A percentile compares a stretch with the other conserved stretches of the same genome.
phyloP scores from a whole-genome alignment of 2,329 filamentous ascomycete species.

The Cyphellophora europaea region DNA sequence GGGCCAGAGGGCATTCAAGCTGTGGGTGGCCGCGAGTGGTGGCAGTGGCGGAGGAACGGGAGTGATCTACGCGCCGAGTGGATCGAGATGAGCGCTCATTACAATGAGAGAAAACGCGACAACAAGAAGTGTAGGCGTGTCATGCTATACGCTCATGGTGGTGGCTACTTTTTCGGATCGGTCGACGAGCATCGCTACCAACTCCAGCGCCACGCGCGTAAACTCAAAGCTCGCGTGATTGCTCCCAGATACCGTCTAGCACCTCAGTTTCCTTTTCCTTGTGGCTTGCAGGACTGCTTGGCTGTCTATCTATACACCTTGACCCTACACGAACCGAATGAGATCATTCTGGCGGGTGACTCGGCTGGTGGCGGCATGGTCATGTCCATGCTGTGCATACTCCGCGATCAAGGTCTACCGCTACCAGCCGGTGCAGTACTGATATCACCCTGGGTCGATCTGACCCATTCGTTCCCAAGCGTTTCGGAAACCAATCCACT shows the following conservation, averaged over 20 bases:
- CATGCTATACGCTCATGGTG: constrained; percentile 91
- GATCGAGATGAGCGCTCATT: constrained; percentile 89
- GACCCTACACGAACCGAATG: constrained; percentile 63
- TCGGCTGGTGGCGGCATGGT: constrained; percentile 92
- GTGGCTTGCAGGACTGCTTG: constrained; percentile 80
- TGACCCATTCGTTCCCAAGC: constrained; percentile 92
- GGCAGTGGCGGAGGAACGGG: constrained; percentile 71
- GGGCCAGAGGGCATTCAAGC: constrained; percentile 63
- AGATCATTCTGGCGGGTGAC: constrained; percentile 82
- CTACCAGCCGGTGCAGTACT: constrained; percentile 82
- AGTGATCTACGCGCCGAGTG: constrained; percentile 71
- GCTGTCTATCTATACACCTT: constrained; percentile 81
- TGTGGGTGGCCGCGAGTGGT: constrained; percentile 77
- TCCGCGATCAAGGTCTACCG: constrained; percentile 75
- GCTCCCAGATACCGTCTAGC: constrained; percentile 80
- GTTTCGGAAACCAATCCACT: constrained; percentile 61
- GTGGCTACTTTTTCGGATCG: constrained; percentile 91
- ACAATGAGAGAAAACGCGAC: constrained; percentile 58
- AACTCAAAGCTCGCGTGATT: constrained; percentile 81
- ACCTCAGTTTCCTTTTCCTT: constrained; percentile 93
- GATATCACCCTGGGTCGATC: constrained; percentile 90
- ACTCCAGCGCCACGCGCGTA: constrained; percentile 89
- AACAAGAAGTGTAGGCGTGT: constrained; percentile 58
- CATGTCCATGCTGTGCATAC: constrained; percentile 63
- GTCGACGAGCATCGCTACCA: constrained; percentile 97